Base-by-base conservation (phyloP, 2,329 filamentous ascomycete species). In the Dactylellina sp. region DNA sequence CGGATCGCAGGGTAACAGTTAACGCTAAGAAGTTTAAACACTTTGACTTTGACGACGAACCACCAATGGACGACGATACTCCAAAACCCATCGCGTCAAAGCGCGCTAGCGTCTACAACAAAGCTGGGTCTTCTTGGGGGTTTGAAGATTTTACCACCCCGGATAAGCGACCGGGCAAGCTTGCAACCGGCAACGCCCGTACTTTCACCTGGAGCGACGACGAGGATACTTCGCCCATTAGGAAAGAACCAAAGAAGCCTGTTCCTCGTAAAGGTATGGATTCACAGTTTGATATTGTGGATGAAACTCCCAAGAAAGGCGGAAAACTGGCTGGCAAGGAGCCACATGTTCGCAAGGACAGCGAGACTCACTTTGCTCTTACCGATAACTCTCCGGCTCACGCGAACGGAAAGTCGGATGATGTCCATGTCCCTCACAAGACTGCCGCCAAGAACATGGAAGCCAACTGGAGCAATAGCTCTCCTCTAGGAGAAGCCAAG, bases 91-190 rank as follows among this genome's bases (percentile, higher is more conserved):
- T 20, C 61, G 77, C 75, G 75, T 78, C 76, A 12, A 78, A 80
- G 44, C 78, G 79, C 32, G 62, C 49, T 4, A 72, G 66, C 12
- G 53, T 85, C 60, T 86, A 85, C 79, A 84, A 85, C 62, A 91
- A 90, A 82, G 89, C 92, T 80, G 83, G 85, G 71, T 88, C 88
- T 76, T 89, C 91, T 75, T 97, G 94, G 93, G 88, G 88, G 53
- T 98, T 98, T 81, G 88, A 92, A 75, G 93, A 97, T 82, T 96
- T 96, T 78, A 83, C 84, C 14, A 97, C 93, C 0, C 94, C 94
- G 0, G 86, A 89, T 76, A 97, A 96, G 84, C 84, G 87, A 52
- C 84, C 86, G 2, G 83, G 85, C 49, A 91, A 89, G 81, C 80
- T 86, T 60, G 86, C 89, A 71, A 83, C 85, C 40, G 87, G 92